Base-by-base conservation (phyloP, 2,329 filamentous ascomycete genomes). In the Hymenoscyphus occultus region DNA sequence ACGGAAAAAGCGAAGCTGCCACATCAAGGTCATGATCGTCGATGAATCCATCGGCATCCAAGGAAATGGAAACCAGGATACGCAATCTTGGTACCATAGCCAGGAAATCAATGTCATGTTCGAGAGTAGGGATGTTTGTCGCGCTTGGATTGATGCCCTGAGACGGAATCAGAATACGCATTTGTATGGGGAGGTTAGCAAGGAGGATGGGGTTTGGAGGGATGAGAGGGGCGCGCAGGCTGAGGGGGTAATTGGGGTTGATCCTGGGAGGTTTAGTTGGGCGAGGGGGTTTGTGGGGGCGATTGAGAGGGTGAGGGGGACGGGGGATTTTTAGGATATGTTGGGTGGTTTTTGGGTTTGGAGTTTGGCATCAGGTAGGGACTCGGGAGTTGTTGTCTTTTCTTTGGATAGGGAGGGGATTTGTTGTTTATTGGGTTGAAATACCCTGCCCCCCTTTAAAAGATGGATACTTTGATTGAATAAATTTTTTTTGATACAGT, bases 11-110 rank as follows among this genome's bases (percentile, higher is more conserved):
- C 82, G 91, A 0, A 86, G 83, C 64, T 93, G 90, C 73, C 91
- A 93, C 75, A 83, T 93, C 74, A 94, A 94, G 74, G 80, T 94
- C 2, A 84, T 93, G 80, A 89, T 93, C 54, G 86, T 86, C 1
- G 91, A 94, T 74, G 84, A 83, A 56, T 78, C 78, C 28, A 82
- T 94, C 42, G 90, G 84, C 1, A 87, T 93, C 42, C 84, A 90
- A 75, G 91, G 90, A 3, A 91, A 86, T 68, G 90, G 90, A 0
- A 94, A 93, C 72, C 88, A 93, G 74, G 91, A 94, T 71, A 93
- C 90, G 1, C 91, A 94, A 76, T 87, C 83, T 22, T 93, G 90
- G 87, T 93, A 83, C 69, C 90, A 94, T 73, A 88, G 84, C 63
- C 90, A 93, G 75, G 91, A 94, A 75, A 83, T 90, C 63, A 93